phyloP scores from a whole-genome alignment of 768 basidiomycete genomes.

The Psilocybe sp. region DNA sequence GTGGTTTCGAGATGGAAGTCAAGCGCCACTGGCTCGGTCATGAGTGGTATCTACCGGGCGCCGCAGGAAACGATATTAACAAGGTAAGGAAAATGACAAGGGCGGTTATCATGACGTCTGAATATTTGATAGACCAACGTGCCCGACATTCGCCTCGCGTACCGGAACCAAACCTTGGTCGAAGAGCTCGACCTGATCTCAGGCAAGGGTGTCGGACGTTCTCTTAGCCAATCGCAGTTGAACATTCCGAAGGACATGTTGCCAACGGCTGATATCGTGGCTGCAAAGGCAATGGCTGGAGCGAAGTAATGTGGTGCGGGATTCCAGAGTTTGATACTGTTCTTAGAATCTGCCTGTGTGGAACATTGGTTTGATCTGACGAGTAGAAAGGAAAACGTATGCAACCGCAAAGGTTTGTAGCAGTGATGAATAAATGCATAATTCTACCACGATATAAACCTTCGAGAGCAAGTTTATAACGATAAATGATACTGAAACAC shows the following conservation, averaged over 20 bases:
- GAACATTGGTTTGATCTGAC: background rate
- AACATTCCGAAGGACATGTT: conserved; percentile 16
- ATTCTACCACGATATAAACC: too few species aligned
- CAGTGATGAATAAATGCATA: too few species aligned
- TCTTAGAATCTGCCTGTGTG: background rate
- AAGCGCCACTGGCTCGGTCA: conserved; percentile 95
- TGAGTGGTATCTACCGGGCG: conserved; percentile 90
- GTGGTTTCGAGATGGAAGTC: conserved; percentile 97
- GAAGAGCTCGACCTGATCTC: conserved; percentile 79
- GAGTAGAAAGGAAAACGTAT: too few species aligned
- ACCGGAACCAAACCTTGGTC: conserved; percentile 83
- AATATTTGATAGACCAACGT: conserved; percentile 80
- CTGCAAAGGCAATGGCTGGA: conserved; percentile 33
- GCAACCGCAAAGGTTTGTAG: too few species aligned
- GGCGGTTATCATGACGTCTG: background rate
- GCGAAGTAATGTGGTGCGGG: background rate
- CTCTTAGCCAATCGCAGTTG: conserved; percentile 11
- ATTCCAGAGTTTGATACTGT: background rate
- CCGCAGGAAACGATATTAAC: conserved; percentile 92
- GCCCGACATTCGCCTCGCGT: conserved; percentile 86
- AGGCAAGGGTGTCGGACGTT: conserved; percentile 17
- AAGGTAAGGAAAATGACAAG: conserved; percentile 52
- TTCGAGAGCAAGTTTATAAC: too few species aligned
- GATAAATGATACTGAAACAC: too few species aligned
- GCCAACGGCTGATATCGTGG: conserved; percentile 32